Evolutionary conservation across 371 early-diverging fungal genomes (phyloP).

Genomic region (Mucor lusitanicus): DNA sequence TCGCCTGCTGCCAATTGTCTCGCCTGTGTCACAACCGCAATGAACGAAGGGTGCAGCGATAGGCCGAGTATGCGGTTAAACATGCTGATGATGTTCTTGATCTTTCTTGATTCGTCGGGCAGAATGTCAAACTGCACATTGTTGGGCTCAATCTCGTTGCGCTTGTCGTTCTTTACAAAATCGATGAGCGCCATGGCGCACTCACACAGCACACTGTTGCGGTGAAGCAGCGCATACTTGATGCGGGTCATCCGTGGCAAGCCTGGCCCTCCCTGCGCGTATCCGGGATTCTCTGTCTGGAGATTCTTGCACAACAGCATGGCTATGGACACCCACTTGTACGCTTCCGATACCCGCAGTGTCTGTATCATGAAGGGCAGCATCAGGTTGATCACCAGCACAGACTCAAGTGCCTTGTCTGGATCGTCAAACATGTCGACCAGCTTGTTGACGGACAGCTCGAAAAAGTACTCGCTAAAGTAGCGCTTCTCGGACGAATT

Average conservation of each 20-base stretch:
- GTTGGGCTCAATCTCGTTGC: not conserved
- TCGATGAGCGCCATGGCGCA: not conserved
- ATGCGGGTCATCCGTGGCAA: not conserved
- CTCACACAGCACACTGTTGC: not conserved
- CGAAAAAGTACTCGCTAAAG: slow-evolving; percentile 19
- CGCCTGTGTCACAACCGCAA: not conserved
- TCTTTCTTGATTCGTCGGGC: slow-evolving; percentile 12
- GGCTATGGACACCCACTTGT: slow-evolving; percentile 12
- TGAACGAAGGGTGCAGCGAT: not conserved
- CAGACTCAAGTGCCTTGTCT: slow-evolving; percentile 10
- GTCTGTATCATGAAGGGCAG: slow-evolving; percentile 7
- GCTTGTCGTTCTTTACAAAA: not conserved
- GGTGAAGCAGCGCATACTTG: slow-evolving; percentile 9
- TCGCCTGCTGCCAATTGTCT: slow-evolving; percentile 8
- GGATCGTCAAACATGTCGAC: slow-evolving; percentile 23
- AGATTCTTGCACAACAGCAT: not conserved
- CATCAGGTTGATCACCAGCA: slow-evolving; percentile 10
- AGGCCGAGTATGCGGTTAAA: slow-evolving; percentile 4
- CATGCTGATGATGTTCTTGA: not conserved
- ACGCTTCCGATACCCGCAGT: not conserved
- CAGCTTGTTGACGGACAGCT: not conserved
- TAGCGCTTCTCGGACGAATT: slow-evolving; percentile 14
- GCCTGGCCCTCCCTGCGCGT: not conserved
- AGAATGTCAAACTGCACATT: slow-evolving; percentile 11
- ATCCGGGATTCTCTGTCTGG: slow-evolving; percentile 1